These are phyloP conservation scores for Daldinia caldariorum DNA, from an alignment of 495 filamentous ascomycete species.

Conservation along the genomic window DNA sequence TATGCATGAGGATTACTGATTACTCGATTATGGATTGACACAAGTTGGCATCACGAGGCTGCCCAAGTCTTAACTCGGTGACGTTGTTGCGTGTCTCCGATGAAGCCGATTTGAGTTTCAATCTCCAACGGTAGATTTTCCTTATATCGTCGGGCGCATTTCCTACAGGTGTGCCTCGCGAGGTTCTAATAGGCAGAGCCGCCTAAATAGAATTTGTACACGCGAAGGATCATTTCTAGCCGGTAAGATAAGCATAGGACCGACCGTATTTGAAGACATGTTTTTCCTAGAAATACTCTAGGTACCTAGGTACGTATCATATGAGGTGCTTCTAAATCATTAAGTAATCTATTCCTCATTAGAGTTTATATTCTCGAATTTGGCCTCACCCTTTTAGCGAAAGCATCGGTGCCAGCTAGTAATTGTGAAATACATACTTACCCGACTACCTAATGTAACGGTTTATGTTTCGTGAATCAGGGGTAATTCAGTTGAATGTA, in stretches of 20 bases:
- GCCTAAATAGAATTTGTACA: not conserved
- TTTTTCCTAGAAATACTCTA: too few species aligned
- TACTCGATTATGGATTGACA: not conserved
- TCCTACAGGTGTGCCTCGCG: not conserved
- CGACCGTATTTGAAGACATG: not conserved
- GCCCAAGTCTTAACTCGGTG: not conserved
- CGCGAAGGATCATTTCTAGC: not conserved
- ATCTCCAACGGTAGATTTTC: not conserved
- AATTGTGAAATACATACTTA: too few species aligned
- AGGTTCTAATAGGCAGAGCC: not conserved
- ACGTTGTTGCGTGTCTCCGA: not conserved
- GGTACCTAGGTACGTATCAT: too few species aligned
- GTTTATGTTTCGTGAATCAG: too few species aligned
- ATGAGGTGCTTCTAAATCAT: too few species aligned
- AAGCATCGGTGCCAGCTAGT: too few species aligned
- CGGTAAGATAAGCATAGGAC: not conserved
- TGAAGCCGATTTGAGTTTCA: slow-evolving; percentile 1
- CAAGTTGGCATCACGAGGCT: not conserved
- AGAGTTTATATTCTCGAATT: too few species aligned
- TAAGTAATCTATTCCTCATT: too few species aligned
- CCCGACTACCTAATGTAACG: too few species aligned
- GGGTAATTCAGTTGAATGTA: too few species aligned
- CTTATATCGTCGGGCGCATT: slow-evolving; percentile 5
- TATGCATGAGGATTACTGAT: not conserved
- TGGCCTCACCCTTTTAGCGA: too few species aligned